These are phyloP conservation scores for Syncephalastrum contaminatum DNA, from an alignment of 371 early-diverging fungal species.

Conservation along the genomic window DNA sequence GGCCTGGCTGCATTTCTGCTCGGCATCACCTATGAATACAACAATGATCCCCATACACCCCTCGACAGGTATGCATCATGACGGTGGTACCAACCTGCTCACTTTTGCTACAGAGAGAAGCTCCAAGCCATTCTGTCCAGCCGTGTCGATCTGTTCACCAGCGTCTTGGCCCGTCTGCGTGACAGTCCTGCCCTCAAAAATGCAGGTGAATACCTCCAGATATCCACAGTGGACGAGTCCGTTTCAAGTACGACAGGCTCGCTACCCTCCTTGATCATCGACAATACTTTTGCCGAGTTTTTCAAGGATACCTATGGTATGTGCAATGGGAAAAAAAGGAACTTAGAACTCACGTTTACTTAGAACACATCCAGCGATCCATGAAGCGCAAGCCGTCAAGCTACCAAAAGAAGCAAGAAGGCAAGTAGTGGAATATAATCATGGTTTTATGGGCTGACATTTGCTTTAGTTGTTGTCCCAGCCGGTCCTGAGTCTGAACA, in stretches of 20 bases:
- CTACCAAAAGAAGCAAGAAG: constrained; percentile 13
- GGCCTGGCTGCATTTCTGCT: constrained; percentile 88
- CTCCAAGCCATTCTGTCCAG: constrained; percentile 81
- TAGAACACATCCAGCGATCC: constrained; percentile 36
- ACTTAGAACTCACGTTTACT: neutral
- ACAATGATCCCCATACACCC: constrained; percentile 75
- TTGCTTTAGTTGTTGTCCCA: neutral
- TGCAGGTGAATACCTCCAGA: constrained; percentile 61
- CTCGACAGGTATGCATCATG: constrained; percentile 51
- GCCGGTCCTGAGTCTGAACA: constrained; percentile 20
- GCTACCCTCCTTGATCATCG: constrained; percentile 67
- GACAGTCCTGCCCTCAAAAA: constrained; percentile 81
- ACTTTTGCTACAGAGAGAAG: constrained; percentile 45
- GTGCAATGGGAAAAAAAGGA: neutral
- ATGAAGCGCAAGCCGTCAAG: constrained; percentile 42
- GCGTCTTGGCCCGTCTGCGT: constrained; percentile 78
- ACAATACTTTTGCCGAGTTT: constrained; percentile 79
- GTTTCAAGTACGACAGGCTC: constrained; percentile 43
- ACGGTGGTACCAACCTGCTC: neutral
- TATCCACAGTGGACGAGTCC: constrained; percentile 48
- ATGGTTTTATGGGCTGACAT: no score
- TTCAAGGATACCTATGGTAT: constrained; percentile 78
- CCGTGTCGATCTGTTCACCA: constrained; percentile 85
- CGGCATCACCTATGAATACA: constrained; percentile 84
- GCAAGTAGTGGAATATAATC: neutral